phyloP scores from a whole-genome alignment of 176 grass and related monocot species.

The Aegilops tauschii region DNA sequence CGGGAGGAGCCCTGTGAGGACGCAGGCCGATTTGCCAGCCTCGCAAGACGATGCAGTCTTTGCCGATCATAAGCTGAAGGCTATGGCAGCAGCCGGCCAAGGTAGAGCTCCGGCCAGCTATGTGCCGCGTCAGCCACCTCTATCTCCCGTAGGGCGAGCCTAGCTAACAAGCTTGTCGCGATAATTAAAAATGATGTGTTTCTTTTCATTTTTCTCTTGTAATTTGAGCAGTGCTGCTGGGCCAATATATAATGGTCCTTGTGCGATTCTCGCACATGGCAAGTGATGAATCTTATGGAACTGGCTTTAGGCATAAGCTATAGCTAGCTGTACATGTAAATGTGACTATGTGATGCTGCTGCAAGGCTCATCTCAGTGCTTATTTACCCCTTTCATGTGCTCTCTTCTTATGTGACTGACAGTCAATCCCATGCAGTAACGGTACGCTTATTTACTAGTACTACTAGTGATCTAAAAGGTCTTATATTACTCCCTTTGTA shows the following conservation, averaged over 20 bases:
- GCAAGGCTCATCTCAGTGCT: slow-evolving; percentile 52
- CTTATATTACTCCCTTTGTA: too few species aligned
- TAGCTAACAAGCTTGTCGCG: slow-evolving; percentile 12
- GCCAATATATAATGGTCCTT: slow-evolving; percentile 39
- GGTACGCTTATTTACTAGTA: too few species aligned
- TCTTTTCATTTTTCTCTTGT: background rate
- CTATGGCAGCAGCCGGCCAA: slow-evolving; percentile 29
- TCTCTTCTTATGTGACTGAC: background rate
- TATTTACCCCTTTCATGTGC: slow-evolving; percentile 3
- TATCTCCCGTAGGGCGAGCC: slow-evolving; percentile 83
- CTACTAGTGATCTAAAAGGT: too few species aligned
- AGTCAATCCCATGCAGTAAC: too few species aligned
- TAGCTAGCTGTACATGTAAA: slow-evolving; percentile 40
- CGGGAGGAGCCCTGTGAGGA: slow-evolving; percentile 31
- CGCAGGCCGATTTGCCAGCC: slow-evolving; percentile 23
- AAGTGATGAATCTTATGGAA: slow-evolving; percentile 32
- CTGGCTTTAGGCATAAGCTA: slow-evolving; percentile 19
- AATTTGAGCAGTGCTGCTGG: slow-evolving; percentile 7
- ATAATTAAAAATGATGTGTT: slow-evolving; percentile 23
- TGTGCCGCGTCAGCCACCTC: slow-evolving; percentile 62
- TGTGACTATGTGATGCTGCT: slow-evolving; percentile 39
- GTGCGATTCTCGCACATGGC: slow-evolving; percentile 14
- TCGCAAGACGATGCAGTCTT: slow-evolving; percentile 34
- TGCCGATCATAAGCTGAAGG: slow-evolving; percentile 41
- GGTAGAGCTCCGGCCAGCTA: slow-evolving; percentile 53